Conservation (phyloP, 257 asterid genomes). For the Rauvolfia tetraphylla region DNA sequence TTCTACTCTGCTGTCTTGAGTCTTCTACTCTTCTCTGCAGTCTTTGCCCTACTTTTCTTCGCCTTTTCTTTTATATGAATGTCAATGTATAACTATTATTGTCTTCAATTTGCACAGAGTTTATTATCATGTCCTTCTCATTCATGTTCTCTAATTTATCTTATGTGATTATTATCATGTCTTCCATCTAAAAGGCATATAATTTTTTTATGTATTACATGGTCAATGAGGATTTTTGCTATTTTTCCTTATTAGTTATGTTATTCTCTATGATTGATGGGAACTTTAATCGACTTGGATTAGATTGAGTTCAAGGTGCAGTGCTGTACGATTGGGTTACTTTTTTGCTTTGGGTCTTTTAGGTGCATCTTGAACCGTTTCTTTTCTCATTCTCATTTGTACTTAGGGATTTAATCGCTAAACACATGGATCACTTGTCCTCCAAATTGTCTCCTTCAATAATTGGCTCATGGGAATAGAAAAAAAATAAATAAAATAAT, state of each 20-base stretch:
- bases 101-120: background rate
- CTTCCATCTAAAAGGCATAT: background rate
- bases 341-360: background rate
- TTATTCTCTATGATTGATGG: background rate
- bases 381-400: background rate
- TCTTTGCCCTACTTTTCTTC: too few relatives aligned
- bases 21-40: too few relatives aligned
- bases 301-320: background rate
- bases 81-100: background rate
- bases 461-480: background rate
- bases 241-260: background rate
- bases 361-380: background rate
- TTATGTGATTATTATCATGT: background rate
- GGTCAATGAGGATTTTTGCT: background rate
- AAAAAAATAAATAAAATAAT: background rate
- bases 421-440: background rate
- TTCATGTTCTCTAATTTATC: background rate
- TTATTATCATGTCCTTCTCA: background rate
- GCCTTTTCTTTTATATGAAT: background rate
- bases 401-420: background rate
- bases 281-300: background rate
- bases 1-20: too few relatives aligned
- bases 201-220: background rate
- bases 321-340: background rate
- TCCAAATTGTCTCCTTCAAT: background rate